Evolutionary conservation across 306 rosid genomes (phyloP), one percentile per base, ranked within the genome.

Genomic region (Cajanus cajan): DNA sequence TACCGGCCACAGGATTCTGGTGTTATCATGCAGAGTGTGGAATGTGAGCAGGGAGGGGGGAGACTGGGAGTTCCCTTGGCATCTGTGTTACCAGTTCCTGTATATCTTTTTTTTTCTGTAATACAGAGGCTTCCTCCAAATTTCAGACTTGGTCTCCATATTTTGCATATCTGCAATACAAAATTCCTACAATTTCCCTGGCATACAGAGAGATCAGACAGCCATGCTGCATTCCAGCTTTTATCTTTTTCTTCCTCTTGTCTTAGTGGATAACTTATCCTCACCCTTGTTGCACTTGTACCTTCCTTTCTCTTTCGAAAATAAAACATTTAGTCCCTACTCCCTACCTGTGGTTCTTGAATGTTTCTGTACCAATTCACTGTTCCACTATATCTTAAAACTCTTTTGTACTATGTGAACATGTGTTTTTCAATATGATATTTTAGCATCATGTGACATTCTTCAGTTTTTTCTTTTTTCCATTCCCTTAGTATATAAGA

Each of bases 351-450:
- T 74, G 51, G 24, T 61, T 57, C 45, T 19, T 66, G 33, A 50
- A 28, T 55, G 40, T 66, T 79, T 31, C 59, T 73, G 47, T 58
- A 55, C 59, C 19, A 47, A 68, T 73, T 22, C 48, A 18, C 52
- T 67, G 64, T n/a, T 66, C 61, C 41, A 45, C 9, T 21, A 34
- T 77, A 28, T 41, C 16, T 19, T 40, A 1, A n/a, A 57, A 19
- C 41, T 40, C 21, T n/a, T 45, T 71, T 5, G 34, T 22, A 21
- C 22, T 37, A 65, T 47, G 41, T 31, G 43, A 25, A 5, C 45
- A 68, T 18, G 8, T 4, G 39, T 8, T 8, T 62, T 54, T 37
- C 6, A 24, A 68, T 58, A 6, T 74, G 51, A 47, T 76, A 71
- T 36, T 76, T 55, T 63, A 36, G 55, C 48, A 58, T 52, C 58